phyloP scores from a whole-genome alignment of 2,329 filamentous ascomycete genomes.

The Pseudogymnoascus pannorum region DNA sequence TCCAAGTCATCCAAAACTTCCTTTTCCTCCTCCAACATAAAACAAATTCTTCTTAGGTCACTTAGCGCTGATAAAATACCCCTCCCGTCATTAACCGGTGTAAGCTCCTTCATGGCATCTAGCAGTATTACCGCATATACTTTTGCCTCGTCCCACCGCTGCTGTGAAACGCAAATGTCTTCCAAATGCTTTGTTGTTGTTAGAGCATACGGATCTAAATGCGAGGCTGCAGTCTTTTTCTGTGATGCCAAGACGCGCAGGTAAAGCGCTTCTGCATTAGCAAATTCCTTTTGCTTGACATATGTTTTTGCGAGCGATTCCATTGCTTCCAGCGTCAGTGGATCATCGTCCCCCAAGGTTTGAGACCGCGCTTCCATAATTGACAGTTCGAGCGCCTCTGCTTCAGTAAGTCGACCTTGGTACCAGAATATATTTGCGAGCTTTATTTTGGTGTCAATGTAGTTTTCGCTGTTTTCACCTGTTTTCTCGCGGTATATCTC shows the following conservation, averaged over 20 bases:
- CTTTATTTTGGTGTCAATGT: background rate
- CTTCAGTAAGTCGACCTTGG: background rate
- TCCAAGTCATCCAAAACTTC: background rate
- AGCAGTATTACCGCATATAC: background rate
- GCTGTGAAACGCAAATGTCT: background rate
- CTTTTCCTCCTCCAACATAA: background rate
- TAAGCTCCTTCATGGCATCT: background rate
- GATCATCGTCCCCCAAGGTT: constrained; percentile 5
- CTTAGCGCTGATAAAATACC: background rate
- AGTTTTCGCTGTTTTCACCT: background rate
- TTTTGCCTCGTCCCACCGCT: background rate
- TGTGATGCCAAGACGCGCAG: background rate
- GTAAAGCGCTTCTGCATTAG: background rate
- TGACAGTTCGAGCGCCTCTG: background rate
- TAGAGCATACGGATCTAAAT: background rate
- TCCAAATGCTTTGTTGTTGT: background rate
- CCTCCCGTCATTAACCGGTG: background rate
- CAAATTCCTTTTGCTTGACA: background rate
- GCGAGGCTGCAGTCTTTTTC: background rate
- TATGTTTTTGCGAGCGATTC: background rate
- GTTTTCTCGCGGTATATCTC: background rate
- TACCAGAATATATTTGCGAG: background rate
- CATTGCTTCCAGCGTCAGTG: background rate
- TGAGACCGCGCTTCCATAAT: background rate
- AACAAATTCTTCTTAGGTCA: background rate